Evolutionary conservation across 805 yeast species (phyloP), one percentile per base, ranked within the genome.

Genomic region (Candida krabiensis): DNA sequence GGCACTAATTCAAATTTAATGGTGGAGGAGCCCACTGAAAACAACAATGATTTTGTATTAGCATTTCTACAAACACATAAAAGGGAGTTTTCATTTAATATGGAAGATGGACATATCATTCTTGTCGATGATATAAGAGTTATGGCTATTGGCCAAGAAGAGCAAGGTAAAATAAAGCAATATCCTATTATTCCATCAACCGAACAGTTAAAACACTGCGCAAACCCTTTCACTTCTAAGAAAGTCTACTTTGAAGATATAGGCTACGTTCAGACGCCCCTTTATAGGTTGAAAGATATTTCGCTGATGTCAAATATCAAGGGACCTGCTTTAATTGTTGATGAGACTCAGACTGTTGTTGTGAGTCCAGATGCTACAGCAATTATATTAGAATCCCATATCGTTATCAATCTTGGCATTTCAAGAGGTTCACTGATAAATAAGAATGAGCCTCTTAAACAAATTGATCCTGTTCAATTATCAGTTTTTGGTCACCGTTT

Each of bases 1-100:
- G 96, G 96, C 6, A 80, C 93, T 19, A 95, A 86, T 52, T 82
- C 95, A 3, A 78, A 82, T 31, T 60, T 87, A 46, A 80, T 86
- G 81, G 73, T 83, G 9, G 61, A 61, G 16, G 60, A 62, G 30
- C 56, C 51, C 30, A 61, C 61, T 15, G 60, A 63, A 31, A 58
- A 53, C 26, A 31, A 29, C 4, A 58, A 48, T 8, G 63, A 66
- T 19, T 75, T 71, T 47, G 50, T 58, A n/a, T 50, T 57, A n/a
- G 62, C 67, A 34, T 84, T 83, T 50, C 60, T 72, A 21, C 62
- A 64, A 13, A 61, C 64, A 30, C 90, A 83, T 52, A 66, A 72
- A 46, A 69, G 76, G 45, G 89, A 84, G 56, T 84, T 83, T 58
- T 86, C 87, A 0, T 83, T 83, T 61, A 61, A 71, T 5, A 63